Evolutionary conservation across 768 basidiomycete genomes (phyloP).

Genomic region (Amanita subjunquillea): DNA sequence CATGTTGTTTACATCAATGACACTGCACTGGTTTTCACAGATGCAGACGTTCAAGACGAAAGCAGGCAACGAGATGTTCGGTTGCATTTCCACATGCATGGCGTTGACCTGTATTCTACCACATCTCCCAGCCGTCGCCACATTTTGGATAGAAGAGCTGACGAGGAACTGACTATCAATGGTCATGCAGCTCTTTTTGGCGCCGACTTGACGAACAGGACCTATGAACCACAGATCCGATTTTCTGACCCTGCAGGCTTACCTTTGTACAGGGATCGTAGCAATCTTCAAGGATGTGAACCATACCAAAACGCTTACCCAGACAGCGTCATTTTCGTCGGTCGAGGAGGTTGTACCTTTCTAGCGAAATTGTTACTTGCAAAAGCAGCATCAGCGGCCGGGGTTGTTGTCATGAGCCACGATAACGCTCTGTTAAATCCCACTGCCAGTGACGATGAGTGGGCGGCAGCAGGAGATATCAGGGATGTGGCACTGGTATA

Average conservation of each 20-base stretch:
- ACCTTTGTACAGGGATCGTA: constrained; percentile 37
- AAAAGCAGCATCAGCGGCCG: constrained; percentile 59
- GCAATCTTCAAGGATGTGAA: constrained; percentile 50
- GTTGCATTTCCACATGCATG: constrained; percentile 48
- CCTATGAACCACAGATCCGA: constrained; percentile 8
- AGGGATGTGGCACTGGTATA: constrained; percentile 51
- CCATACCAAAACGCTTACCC: constrained; percentile 39
- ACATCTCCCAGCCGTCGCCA: constrained; percentile 16
- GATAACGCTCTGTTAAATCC: constrained; percentile 56
- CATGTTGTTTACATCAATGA: constrained; percentile 81
- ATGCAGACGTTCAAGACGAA: constrained; percentile 17
- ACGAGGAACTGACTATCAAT: constrained; percentile 37
- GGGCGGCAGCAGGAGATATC: constrained; percentile 47
- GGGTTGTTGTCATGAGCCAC: constrained; percentile 67
- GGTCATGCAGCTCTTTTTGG: constrained; percentile 69
- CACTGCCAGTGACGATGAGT: constrained; percentile 46
- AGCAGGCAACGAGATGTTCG: constrained; percentile 31
- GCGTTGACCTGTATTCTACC: constrained; percentile 35
- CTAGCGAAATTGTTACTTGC: constrained; percentile 72
- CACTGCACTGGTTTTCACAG: constrained; percentile 27
- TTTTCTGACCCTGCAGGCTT: constrained; percentile 39
- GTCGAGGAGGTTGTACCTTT: constrained; percentile 83
- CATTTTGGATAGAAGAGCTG: constrained; percentile 21
- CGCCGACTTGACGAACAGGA: constrained; percentile 36
- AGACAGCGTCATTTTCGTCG: constrained; percentile 48